Conservation (phyloP, 495 filamentous ascomycete genomes). For the Opeltia flavorubescens region DNA sequence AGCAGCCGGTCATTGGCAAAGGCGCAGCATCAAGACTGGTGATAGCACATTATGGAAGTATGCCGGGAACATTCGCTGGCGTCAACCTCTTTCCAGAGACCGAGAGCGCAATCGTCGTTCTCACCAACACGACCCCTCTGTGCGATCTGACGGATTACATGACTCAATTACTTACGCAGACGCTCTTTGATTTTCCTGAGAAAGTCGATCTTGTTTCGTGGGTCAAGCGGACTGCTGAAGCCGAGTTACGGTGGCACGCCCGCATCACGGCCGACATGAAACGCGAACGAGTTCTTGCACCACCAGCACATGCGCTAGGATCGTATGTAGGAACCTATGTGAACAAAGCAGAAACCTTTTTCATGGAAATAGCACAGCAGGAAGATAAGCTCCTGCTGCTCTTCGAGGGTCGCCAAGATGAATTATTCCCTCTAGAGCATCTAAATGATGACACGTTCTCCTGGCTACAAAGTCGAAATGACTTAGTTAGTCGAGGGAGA, state of each 20-base stretch:
- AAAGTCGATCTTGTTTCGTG: constrained; percentile 8
- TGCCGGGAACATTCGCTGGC: constrained; percentile 9
- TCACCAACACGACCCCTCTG: constrained; percentile 16
- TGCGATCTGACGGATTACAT: constrained; percentile 21
- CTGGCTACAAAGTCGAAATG: constrained; percentile 9
- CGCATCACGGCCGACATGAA: not conserved
- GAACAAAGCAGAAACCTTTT: constrained; percentile 1
- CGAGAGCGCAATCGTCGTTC: constrained; percentile 15
- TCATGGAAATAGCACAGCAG: constrained; percentile 2
- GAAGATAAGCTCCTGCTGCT: not conserved
- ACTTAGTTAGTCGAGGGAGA: constrained; percentile 6
- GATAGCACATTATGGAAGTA: constrained; percentile 17
- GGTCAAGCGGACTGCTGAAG: not conserved
- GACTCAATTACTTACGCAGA: constrained; percentile 13
- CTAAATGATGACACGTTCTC: constrained; percentile 11
- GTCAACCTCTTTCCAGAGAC: constrained; percentile 19
- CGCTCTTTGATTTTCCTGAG: constrained; percentile 7
- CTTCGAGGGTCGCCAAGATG: constrained; percentile 3
- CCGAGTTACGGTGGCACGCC: not conserved
- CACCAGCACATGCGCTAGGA: constrained; percentile 1
- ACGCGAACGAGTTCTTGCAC: not conserved
- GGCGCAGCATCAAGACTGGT: constrained; percentile 7
- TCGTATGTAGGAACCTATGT: constrained; percentile 5
- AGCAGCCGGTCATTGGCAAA: constrained; percentile 13
- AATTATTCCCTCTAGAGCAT: constrained; percentile 9